A percentile compares a stretch with the other conserved stretches of the same genome.
These are phyloP conservation scores for Vanderwaltozyma verrucispora DNA, from an alignment of 805 yeast species.

Conservation along the genomic window DNA sequence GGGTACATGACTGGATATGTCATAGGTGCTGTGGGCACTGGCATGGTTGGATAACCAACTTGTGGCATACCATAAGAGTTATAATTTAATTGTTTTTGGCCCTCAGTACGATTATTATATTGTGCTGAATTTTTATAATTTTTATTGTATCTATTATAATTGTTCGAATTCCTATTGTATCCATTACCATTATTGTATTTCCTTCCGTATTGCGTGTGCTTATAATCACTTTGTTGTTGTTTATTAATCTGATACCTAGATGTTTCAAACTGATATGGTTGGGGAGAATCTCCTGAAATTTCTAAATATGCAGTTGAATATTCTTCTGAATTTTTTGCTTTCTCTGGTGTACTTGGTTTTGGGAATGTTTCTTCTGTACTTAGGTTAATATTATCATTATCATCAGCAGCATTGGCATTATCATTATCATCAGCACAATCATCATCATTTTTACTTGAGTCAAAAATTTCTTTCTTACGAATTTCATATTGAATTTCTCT, in stretches of 20 bases:
- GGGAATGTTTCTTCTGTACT: constrained; percentile 8
- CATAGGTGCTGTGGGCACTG: constrained; percentile 2
- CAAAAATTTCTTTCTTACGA: constrained; percentile 32
- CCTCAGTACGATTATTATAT: constrained; percentile 3
- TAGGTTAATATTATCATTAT: constrained; percentile 21
- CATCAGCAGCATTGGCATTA: constrained; percentile 12
- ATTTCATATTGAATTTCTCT: constrained; percentile 36
- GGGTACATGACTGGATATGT: constrained; percentile 6
- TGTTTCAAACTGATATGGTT: constrained; percentile 19
- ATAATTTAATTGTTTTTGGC: constrained; percentile 1
- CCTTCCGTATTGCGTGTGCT: constrained; percentile 2
- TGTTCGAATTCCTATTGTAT: constrained; percentile 1
- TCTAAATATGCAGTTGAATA: background rate
- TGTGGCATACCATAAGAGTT: constrained; percentile 7
- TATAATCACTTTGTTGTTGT: constrained; percentile 4
- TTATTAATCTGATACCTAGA: constrained; percentile 12
- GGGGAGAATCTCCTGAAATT: constrained; percentile 13
- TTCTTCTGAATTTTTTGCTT: background rate
- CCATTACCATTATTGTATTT: background rate
- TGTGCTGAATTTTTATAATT: background rate
- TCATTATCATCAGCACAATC: constrained; percentile 6
- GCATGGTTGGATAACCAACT: constrained; percentile 8
- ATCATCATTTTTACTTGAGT: constrained; percentile 22
- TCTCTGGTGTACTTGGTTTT: constrained; percentile 5
- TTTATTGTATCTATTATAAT: constrained; percentile 1